Base-by-base conservation (phyloP, 2,329 filamentous ascomycete species). In the Neophaeococcomyces aloes region DNA sequence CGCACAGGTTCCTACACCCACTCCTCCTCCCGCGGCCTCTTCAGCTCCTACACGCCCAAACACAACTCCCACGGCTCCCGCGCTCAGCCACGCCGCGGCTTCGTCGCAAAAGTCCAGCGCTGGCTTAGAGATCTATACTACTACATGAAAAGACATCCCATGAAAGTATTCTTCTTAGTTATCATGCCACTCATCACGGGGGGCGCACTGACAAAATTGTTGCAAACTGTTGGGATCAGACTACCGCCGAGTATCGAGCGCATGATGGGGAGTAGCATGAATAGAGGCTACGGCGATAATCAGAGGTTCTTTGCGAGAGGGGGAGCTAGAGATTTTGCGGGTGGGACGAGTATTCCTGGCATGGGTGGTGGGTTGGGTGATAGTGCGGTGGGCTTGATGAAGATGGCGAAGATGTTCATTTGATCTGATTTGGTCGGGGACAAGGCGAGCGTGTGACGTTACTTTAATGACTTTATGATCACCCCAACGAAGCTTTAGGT, bases 151-250 rank as follows among this genome's bases (percentile, higher is more conserved):
- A 74, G 78, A 29, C 82, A 95, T 66, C 89, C 88, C 0, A 67
- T 86, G 59, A 93, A 93, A 66, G 84, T 94, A 37, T 84, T 95
- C 68, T 72, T 85, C 70, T 75, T 87, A 49, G 81, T 94, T 50
- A 75, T 95, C 56, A 78, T 95, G 75, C 89, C 89, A 7, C 72
- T 96, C 46, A 69, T 95, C 56, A 87, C 82, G 1, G 86, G 86
- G 40, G 89, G 89, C 25, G 82, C 85, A 21, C 66, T 95, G 53
- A 80, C 80, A 7, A 84, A 82, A 36, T 69, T 95, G 34, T 74
- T 94, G 35, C 76, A 77, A 29, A 78, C 80, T 59, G 83, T 95
- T 62, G 88, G 88, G 17, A 70, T 96, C 48, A 74, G 81, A 49
- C 63, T 94, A 51, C 88, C 88, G 1, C 69, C 71, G 4, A 64